Evolutionary conservation across 768 basidiomycete species (phyloP), one percentile per base, ranked within the genome.

Genomic region (Rhodosporidiobolus odoratus): DNA sequence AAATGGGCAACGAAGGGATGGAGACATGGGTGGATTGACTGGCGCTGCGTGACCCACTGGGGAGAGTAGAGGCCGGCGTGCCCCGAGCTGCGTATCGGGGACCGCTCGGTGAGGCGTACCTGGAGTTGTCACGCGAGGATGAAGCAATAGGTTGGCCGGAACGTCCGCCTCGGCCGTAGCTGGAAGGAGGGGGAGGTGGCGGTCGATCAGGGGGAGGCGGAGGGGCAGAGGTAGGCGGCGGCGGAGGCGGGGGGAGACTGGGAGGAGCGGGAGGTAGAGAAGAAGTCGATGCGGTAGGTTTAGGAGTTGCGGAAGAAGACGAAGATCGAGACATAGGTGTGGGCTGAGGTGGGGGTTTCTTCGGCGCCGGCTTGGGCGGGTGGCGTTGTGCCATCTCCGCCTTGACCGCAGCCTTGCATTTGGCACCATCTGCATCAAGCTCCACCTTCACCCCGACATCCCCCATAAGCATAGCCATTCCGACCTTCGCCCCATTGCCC

Each of bases 341-440:
- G 25, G 72, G 30, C 27, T 38, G 45, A 4, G 58, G 41, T 17
- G 34, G 27, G 2, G 50, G 38, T 45, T 65, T 64, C 25, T 65
- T 66, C 23, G n/a, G 12, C 19, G 59, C 8, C 38, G 43, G 54
- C 41, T 52, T 45, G 19, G 65, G 48, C 30, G 67, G 76, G 23
- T 68, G 64, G 25, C 58, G 56, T 16, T 80, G 79, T 38, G 66
- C 75, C 75, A 80, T 72, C 70, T 81, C 79, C 4, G 87, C 88
- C 75, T 84, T 85, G 78, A 89, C 79, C 30, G 89, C 86, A 13
- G 86, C 86, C 66, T 84, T 85, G 71, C 88, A 78, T 72, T 84
- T 83, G 69, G 81, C 78, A 7, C 88, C 87, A 69, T 92, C 88
- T 0, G 86, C 86, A 78, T 98, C 95, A 60, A 92, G 83, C 19